These are phyloP conservation scores for Dysphania ambrosioides DNA, from an alignment of 148 eudicot genomes.

Conservation along the genomic window DNA sequence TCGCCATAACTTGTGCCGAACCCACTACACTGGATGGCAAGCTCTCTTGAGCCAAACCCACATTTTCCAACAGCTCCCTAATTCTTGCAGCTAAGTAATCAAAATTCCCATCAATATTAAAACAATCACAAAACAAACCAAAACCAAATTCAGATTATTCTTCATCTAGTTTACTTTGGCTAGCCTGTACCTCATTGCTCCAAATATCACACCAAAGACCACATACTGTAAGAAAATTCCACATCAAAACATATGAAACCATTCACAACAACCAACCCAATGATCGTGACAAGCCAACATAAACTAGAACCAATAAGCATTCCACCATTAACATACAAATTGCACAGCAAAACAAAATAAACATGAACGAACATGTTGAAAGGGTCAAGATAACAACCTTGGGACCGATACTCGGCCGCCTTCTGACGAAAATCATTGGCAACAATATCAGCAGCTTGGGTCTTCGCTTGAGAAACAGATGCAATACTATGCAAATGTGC, in stretches of 20 bases:
- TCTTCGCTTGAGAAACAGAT: slow-evolving; percentile 79
- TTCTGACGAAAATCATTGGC: slow-evolving; percentile 88
- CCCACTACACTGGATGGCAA: slow-evolving; percentile 77
- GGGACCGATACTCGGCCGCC: slow-evolving; percentile 80
- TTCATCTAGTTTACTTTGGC: background rate
- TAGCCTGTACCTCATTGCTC: background rate
- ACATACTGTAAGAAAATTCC: background rate
- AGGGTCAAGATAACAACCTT: slow-evolving; percentile 43
- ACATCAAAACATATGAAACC: background rate
- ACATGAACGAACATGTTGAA: background rate
- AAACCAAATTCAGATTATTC: background rate
- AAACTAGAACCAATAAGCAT: background rate
- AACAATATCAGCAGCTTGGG: slow-evolving; percentile 87
- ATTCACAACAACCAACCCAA: background rate
- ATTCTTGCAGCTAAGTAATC: slow-evolving; percentile 75
- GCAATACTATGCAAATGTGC: slow-evolving; percentile 82
- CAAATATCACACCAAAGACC: background rate
- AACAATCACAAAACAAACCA: slow-evolving; percentile 6
- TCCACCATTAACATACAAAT: background rate
- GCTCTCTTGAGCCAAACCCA: slow-evolving; percentile 92
- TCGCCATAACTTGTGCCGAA: slow-evolving; percentile 71
- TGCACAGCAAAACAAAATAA: background rate
- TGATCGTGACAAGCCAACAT: background rate
- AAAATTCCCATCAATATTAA: slow-evolving; percentile 26
- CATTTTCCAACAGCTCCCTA: slow-evolving; percentile 86